Percentiles rank a stretch among this genome's conserved stretches.
These are phyloP conservation scores for Ophiostoma himal-ulmi DNA, from an alignment of 2,329 filamentous ascomycete species.

Conservation along the genomic window DNA sequence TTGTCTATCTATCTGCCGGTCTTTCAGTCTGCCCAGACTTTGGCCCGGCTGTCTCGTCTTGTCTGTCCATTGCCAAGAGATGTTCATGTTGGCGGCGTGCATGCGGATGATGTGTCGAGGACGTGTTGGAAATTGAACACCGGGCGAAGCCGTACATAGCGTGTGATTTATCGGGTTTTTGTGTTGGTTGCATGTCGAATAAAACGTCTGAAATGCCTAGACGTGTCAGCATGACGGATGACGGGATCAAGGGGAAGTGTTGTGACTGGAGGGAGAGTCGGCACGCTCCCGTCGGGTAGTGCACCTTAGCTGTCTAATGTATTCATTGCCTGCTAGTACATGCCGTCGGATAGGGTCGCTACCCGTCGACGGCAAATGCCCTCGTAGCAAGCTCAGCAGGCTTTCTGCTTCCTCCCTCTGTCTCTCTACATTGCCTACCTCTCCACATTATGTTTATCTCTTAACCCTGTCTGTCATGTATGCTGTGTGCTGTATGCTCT, in stretches of 20 bases:
- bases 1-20: background rate
- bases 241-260: background rate
- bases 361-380: background rate
- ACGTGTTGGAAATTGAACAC: background rate
- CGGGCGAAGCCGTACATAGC: background rate
- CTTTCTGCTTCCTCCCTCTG: background rate
- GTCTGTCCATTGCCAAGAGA: background rate
- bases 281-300: background rate
- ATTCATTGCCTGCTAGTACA: background rate
- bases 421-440: background rate
- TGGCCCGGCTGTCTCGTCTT: background rate
- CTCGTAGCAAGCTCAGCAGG: background rate
- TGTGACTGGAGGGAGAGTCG: background rate
- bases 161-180: background rate
- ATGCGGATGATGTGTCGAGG: slow-evolving; percentile 8
- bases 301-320: background rate
- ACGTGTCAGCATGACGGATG: background rate
- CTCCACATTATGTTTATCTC: background rate
- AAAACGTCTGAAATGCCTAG: background rate
- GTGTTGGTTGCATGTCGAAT: background rate
- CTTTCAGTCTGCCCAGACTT: no score
- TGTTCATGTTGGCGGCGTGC: background rate
- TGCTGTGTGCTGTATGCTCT: background rate
- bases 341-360: background rate
- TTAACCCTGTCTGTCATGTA: background rate